A percentile compares a stretch with the other conserved stretches of the same genome.
Evolutionary conservation across 1,284 basidiomycete genomes (phyloP).

Genomic region (Ganoderma resinaceum): DNA sequence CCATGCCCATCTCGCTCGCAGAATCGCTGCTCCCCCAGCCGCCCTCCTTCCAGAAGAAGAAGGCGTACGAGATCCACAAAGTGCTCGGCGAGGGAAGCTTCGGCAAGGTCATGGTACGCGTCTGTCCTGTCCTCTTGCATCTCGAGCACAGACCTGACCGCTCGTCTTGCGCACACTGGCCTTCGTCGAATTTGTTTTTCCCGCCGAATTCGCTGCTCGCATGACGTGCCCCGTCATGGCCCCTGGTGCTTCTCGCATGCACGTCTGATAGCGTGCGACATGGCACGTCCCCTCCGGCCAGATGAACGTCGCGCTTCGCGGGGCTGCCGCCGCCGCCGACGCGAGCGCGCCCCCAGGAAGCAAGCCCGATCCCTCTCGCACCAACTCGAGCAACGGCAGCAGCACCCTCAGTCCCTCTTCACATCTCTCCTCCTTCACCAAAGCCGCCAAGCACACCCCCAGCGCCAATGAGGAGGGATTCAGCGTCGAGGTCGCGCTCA

Average conservation of each 20-base stretch:
- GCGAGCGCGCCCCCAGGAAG: slow-evolving; percentile 15
- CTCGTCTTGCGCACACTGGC: neutral
- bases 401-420: slow-evolving; percentile 29
- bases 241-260: neutral
- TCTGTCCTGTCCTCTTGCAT: neutral
- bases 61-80: slow-evolving; percentile 75
- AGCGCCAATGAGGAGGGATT: slow-evolving; percentile 34
- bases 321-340: slow-evolving; percentile 50
- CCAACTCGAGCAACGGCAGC: slow-evolving; percentile 28
- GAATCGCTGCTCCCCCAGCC: slow-evolving; percentile 78
- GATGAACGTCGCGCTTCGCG: slow-evolving; percentile 59
- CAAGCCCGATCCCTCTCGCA: slow-evolving; percentile 27
- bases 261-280: slow-evolving; percentile 59
- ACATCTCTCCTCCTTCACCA: slow-evolving; percentile 24
- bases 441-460: slow-evolving; percentile 20
- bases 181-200: too few relatives aligned
- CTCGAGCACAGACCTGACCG: neutral
- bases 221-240: neutral
- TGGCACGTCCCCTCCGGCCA: slow-evolving; percentile 76
- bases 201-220: neutral
- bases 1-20: slow-evolving; percentile 44
- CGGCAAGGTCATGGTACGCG: slow-evolving; percentile 82
- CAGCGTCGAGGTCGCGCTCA: slow-evolving; percentile 83
- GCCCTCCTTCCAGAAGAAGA: slow-evolving; percentile 86
- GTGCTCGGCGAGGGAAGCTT: slow-evolving; percentile 85